Evolutionary conservation across 805 yeast genomes (phyloP), one percentile per base, ranked within the genome.

Genomic region (Candida orba): DNA sequence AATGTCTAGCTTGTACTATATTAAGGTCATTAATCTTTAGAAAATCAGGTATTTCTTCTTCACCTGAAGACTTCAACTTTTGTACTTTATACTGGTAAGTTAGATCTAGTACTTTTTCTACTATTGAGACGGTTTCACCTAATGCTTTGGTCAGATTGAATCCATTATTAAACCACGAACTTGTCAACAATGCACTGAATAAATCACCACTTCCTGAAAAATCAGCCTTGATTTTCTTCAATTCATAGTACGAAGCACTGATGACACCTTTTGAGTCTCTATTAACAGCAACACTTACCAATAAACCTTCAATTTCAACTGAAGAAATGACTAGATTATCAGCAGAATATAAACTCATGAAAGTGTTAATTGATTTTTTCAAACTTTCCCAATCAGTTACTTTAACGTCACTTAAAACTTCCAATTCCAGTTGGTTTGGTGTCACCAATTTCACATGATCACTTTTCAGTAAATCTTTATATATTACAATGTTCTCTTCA

Each of bases 191-290:
- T 1, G 82, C 88, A 3, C 80, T 68, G 58, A 84, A 81, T 15
- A 84, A 61, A 57, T 84, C 93, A 3, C 93, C 93, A 45, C 85
- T 75, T 1, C 93, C 93, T 34, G 78, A 79, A 57, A 83, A 84
- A 2, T 68, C 64, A 9, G 88, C 86, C 18, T 73, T 64, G 12
- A 84, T 74, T 50, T 65, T 62, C 5, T 69, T 65, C 2, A 79
- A 71, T 22, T 68, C 67, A 37, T 69, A 65, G 39, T 59, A 65
- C 42, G 64, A 50, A 3, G 47, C 23, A 13, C 39, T 36, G 12
- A 41, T 39, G 0, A 22, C n/a, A 8, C 37, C 45, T 1, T 42
- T 43, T 1, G 40, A 5, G 6, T 15, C 8, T 27, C 45, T 43
- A 1, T 52, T 53, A 10, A 54, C 50, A 4, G 63, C 58, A 12